Evolutionary conservation across 305 asterid genomes (phyloP), one percentile per base, ranked within the genome.

Genomic region (Nicotiana rustica): DNA sequence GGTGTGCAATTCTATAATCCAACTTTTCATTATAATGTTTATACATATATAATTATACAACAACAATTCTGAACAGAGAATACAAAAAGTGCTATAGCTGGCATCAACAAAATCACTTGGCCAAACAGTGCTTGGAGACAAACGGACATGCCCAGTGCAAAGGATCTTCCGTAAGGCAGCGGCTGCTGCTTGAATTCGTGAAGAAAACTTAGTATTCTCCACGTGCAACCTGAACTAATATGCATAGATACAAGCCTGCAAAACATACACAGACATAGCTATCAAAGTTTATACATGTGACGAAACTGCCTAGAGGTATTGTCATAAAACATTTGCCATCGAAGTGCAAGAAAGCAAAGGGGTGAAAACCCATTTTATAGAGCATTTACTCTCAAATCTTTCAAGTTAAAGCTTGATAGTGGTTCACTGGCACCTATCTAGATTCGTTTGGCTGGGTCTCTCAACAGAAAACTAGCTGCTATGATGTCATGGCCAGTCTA

Each of bases 311-410:
- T 29, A 75, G 29, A 25, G 17, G 25, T 75, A 52, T 47, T 3
- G 79, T 25, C 64, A 49, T 73, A 49, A 25, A 73, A 47, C 62
- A 41, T 41, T 47, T 6, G 78, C 41, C 21, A 29, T 73, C 17
- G 41, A 73, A 73, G 62, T 25, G 79, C 15, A 73, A 73, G 78
- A 71, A 71, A 71, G 78, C 19, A 71, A 41, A 71, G 61, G 1
- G 2, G 14, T 7, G 17, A 1, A 2, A 19, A 73, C 79, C 14
- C 64, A 49, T 73, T 7, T 49, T 21, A 73, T 73, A 25, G 44
- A 49, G 52, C 47, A 44, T 70, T 10, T 10, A 47, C 44, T 49
- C 4, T 12, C 15, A 52, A 15, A 52, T 73, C 19, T 19, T 62
- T 49, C 62, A 1, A 73, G 41, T 19, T 73, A 36, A 73, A 3